Base-by-base conservation (phyloP, 352 stramenopile genomes). In the Pythium insidiosum region DNA sequence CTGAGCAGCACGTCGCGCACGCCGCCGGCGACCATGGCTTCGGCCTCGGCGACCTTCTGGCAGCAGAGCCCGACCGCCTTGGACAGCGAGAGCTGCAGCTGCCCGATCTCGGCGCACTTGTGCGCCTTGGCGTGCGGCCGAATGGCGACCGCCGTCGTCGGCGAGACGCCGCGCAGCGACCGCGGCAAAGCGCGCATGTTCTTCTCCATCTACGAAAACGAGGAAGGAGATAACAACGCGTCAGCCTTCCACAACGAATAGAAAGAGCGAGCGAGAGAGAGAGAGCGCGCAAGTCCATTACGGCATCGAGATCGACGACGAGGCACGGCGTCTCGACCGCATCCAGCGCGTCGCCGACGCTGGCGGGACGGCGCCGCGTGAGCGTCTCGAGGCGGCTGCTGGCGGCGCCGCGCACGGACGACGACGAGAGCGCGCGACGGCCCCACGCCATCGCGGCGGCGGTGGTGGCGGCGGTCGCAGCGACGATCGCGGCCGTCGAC, bases 91-190 rank as follows among this genome's bases (percentile, higher is more conserved):
- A 88, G 31, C 47, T 88, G 75, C 7, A 75, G 47, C 1, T 58
- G 58, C 4, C 60, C 75, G 30, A 88, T 56, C 11, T 50, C 49
- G 18, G 70, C 68, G 47, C 58, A 68, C 50, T 88, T 88, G 63
- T 88, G 75, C 2, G 75, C 73, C 43, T 88, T 88, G 46, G 69
- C 73, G 53, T 88, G 75, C 25, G 75, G 75, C 22, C 75, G 73
- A 22, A 84, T 82, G 23, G 51, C 53, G 9, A 86, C 59, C 28
- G 28, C 9, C 9, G 28, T 33, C n/a, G n/a, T n/a, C 6, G 54
- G 23, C 5, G 58, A 42, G 34, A 47, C 38, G 13, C 34, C 43
- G 15, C 47, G 20, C 5, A 86, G 45, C 16, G 67, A 63, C 4
- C 36, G 29, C 1, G 70, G 70, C 20, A 86, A 42, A 34, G 53